Percentiles rank a stretch among this genome's conserved stretches.
phyloP scores from a whole-genome alignment of 2,329 filamentous ascomycete genomes.

The Sporothrix inflata region DNA sequence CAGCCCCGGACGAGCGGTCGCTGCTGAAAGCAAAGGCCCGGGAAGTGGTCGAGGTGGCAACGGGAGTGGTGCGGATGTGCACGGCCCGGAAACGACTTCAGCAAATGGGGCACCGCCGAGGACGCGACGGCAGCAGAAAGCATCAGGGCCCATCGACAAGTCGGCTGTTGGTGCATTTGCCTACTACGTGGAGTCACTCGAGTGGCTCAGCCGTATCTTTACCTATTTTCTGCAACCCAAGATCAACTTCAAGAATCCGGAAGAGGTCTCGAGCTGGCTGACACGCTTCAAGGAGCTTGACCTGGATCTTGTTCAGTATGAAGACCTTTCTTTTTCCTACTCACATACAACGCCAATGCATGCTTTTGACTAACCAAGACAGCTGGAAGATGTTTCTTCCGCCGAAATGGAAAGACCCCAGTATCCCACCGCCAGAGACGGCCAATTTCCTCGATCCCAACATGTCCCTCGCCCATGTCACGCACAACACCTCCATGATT shows the following conservation, averaged over 20 bases:
- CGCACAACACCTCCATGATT: conserved; percentile 12
- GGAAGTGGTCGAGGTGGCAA: background rate
- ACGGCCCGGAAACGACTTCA: background rate
- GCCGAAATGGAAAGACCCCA: conserved; percentile 10
- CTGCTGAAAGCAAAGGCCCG: background rate
- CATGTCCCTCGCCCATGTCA: conserved; percentile 12
- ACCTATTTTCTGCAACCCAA: conserved; percentile 15
- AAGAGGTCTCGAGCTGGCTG: conserved; percentile 1
- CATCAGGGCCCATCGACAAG: conserved; percentile 8
- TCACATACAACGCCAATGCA: too few relatives aligned
- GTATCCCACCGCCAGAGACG: conserved; percentile 3
- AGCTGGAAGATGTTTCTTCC: conserved; percentile 14
- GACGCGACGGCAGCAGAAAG: background rate
- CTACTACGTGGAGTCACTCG: conserved; percentile 10
- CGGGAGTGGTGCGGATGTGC: background rate
- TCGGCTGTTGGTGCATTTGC: conserved; percentile 12
- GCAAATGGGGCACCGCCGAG: background rate
- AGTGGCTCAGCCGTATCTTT: conserved; percentile 12
- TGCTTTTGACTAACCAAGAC: background rate
- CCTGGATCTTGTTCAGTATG: conserved; percentile 11
- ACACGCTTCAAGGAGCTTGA: conserved; percentile 11
- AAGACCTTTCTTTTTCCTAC: background rate
- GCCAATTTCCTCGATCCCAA: conserved; percentile 6
- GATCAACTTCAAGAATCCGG: conserved; percentile 4
- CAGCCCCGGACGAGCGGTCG: background rate